phyloP scores from a whole-genome alignment of 208 protist species.

The Kentomonas sorsogonicus region DNA sequence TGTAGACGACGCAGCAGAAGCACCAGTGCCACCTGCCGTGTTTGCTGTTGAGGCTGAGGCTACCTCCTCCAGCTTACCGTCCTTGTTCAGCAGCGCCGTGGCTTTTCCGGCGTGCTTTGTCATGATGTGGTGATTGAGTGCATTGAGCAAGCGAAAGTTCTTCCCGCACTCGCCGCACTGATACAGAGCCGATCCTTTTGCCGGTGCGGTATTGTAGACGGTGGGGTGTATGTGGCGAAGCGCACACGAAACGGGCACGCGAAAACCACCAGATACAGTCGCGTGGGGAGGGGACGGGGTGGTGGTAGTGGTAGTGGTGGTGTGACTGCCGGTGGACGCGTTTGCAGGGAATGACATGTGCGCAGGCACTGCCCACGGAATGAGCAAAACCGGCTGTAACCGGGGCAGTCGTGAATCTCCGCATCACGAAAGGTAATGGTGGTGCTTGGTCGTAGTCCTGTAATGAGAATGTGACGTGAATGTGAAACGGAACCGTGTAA shows the following conservation, averaged over 20 bases:
- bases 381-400: too few species aligned
- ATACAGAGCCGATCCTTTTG: constrained; percentile 33
- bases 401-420: too few species aligned
- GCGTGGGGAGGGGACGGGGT: too few species aligned
- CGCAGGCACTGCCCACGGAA: too few species aligned
- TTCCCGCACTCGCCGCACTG: constrained; percentile 82
- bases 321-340: too few species aligned
- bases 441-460: too few species aligned
- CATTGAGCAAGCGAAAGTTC: constrained; percentile 81
- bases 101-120: constrained; percentile 75
- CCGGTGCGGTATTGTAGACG: neutral
- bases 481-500: too few species aligned
- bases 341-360: too few species aligned
- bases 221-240: constrained; percentile 20
- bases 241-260: neutral
- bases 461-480: too few species aligned
- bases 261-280: neutral
- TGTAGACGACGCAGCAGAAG: neutral
- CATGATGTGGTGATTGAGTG: constrained; percentile 86
- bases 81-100: constrained; percentile 46
- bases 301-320: too few species aligned
- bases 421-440: too few species aligned
- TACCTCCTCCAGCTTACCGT: constrained; percentile 53
- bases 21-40: constrained; percentile 9
- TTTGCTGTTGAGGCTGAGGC: constrained; percentile 14